Evolutionary conservation across 2,329 filamentous ascomycete species (phyloP), one percentile per base, ranked within the genome.

Genomic region (Colletotrichum chrysophilum): DNA sequence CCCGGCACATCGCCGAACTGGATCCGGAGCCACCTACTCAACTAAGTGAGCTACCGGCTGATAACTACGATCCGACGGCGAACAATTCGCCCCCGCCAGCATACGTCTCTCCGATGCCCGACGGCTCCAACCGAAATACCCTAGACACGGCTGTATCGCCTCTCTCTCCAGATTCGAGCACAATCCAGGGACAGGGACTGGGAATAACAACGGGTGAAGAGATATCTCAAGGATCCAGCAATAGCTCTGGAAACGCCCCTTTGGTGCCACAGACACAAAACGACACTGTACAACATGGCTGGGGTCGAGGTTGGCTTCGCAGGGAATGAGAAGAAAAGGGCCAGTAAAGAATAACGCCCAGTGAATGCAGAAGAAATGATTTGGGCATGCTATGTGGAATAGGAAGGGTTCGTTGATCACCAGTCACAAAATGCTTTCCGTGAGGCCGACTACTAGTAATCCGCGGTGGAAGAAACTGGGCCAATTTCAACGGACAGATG

Each of bases 21-120:
- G 74, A 74, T 12, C 34, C 69, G 7, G 36, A 72, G 18, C 56
- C 62, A 3, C 69, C 70, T 6, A 52, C 55, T 2, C 32, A 74
- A 21, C 18, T 76, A 2, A 65, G 70, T 30, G 74, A 76, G 43
- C 70, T 76, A 7, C 70, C 74, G 10, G 74, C 74, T 7, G 64
- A 75, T 7, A 61, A 75, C 14, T 69, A 75, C 58, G 73, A 73
- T 4, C 64, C 73, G 26, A 75, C 70, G 13, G 32, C 48, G 30
- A 32, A 43, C 28, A 16, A 32, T 7, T 38, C 70, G 21, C 74
- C 70, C 7, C 74, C 70, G 8, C 74, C 74, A 4, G 62, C 74
- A 24, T 76, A 76, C 8, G 56, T 73, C 3, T 75, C 73, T 7
- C 70, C 73, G 8, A 14, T 69, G 13, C 56, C 48, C 16, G 70